Base-by-base conservation (phyloP, 257 asterid species). In the Nicotiana obtusifolia region DNA sequence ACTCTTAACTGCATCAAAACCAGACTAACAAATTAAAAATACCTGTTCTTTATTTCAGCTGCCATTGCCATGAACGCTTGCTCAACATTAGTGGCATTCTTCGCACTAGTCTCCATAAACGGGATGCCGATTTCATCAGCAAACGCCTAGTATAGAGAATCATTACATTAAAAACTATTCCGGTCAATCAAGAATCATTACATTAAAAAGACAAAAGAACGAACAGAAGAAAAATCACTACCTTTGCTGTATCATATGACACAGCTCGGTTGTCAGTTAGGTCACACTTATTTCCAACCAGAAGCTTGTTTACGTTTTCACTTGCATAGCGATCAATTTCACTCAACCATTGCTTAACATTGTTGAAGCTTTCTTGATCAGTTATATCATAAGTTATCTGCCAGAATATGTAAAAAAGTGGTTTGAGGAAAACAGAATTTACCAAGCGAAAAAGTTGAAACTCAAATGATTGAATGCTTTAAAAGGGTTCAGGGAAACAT, bases 11-110 rank as follows among this genome's bases (percentile, higher is more conserved):
- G 44, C 44, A 37, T 37, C 44, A 47, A 5, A 17, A 64, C 33
- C 37, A 0, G 35, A 30, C 52, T 47, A 54, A 20, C 10, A 44
- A 53, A 82, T 20, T 41, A 19, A 17, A 81, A 47, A 61, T 76
- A 93, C 97, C 97, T 93, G 71, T 83, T 91, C 92, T 91, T 93
- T 65, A 93, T 89, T 57, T 90, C 93, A 47, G 93, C 86, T 44
- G 97, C 80, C 97, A 93, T 91, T 60, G 95, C 97, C 97, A 91
- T 93, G 94, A 93, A 93, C 84, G 97, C 95, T 86, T 93, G 92
- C 81, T 93, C 97, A 76, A 91, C 96, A 17, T 93, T 93, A 64
- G 87, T 86, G 71, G 97, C 89, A 83, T 80, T 85, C 84, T 91
- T 93, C 2, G 95, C 97, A 88, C 97, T 91, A 5, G 97, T 89